These are phyloP conservation scores for Penicillium dipodomyicola DNA, from an alignment of 495 filamentous ascomycete genomes.

Conservation along the genomic window DNA sequence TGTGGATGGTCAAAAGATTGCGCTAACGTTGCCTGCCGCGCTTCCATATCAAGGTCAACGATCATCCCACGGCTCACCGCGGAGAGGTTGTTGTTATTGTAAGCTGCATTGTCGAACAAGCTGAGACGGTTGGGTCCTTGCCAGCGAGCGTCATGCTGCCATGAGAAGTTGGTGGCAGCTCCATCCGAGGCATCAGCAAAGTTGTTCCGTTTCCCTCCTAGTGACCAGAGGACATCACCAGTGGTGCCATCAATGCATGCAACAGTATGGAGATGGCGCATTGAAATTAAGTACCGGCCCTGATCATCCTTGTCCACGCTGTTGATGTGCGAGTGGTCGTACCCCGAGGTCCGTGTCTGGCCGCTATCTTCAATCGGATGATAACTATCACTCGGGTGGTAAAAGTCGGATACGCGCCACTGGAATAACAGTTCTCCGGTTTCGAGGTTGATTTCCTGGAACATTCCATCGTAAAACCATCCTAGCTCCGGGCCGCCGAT, in stretches of 20 bases:
- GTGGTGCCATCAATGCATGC: conserved; percentile 48
- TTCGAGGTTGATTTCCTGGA: conserved; percentile 46
- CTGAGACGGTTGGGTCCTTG: conserved; percentile 39
- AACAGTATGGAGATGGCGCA: conserved; percentile 48
- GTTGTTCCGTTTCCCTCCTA: conserved; percentile 49
- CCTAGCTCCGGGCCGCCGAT: conserved; percentile 44
- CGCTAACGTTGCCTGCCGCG: conserved; percentile 22
- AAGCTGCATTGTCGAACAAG: conserved; percentile 49
- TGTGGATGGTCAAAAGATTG: conserved; percentile 34
- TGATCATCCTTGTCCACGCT: conserved; percentile 53
- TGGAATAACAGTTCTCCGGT: conserved; percentile 43
- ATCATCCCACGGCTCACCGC: conserved; percentile 29
- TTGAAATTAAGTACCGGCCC: conserved; percentile 56
- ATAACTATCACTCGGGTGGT: conserved; percentile 25
- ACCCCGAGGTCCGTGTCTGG: conserved; percentile 18
- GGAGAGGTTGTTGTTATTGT: conserved; percentile 27
- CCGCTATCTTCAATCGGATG: conserved; percentile 23
- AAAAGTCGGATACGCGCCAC: conserved; percentile 38
- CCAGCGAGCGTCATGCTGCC: conserved; percentile 56
- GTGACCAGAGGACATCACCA: conserved; percentile 53
- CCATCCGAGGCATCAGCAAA: conserved; percentile 46
- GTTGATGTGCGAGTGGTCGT: conserved; percentile 59
- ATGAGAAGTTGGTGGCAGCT: conserved; percentile 45
- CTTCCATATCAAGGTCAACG: conserved; percentile 30
- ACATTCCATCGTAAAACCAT: conserved; percentile 44